These are phyloP conservation scores for Euphorbia schlechtendalii DNA, from an alignment of 441 rosid species.

Conservation along the genomic window DNA sequence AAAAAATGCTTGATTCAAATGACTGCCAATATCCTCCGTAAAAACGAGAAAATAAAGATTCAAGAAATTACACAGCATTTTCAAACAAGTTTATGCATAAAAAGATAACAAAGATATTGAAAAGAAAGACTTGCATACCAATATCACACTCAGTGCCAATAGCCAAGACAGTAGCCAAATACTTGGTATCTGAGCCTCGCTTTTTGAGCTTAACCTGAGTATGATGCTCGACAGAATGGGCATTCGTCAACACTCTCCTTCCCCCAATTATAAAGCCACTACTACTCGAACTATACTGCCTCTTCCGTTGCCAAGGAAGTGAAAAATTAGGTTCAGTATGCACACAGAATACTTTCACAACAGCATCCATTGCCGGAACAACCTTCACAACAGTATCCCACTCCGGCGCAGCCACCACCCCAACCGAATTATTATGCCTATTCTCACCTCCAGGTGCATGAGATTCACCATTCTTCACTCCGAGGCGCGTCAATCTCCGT, in stretches of 20 bases:
- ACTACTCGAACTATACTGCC: slow-evolving; percentile 80
- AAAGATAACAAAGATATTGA: background rate
- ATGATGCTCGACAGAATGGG: slow-evolving; percentile 84
- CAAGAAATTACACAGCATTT: no score
- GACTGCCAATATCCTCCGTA: background rate
- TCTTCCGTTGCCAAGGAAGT: slow-evolving; percentile 79
- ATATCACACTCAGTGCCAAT: slow-evolving; percentile 91
- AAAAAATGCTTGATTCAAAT: background rate
- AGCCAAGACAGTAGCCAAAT: slow-evolving; percentile 72
- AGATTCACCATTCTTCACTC: slow-evolving; percentile 19
- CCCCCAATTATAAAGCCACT: slow-evolving; percentile 76
- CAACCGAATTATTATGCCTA: slow-evolving; percentile 17
- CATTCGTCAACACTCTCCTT: slow-evolving; percentile 74
- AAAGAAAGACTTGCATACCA: slow-evolving; percentile 33
- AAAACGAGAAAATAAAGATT: background rate
- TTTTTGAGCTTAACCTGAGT: slow-evolving; percentile 87
- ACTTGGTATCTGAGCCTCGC: slow-evolving; percentile 85
- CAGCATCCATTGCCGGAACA: slow-evolving; percentile 78
- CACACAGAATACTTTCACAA: slow-evolving; percentile 86
- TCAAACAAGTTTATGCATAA: no score
- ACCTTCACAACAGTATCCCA: slow-evolving; percentile 31
- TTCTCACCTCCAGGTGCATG: slow-evolving; percentile 13
- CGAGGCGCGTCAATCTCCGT: slow-evolving; percentile 17
- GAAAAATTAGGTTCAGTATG: slow-evolving; percentile 92
- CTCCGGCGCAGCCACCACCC: slow-evolving; percentile 20